These are phyloP conservation scores for Macrolepiota albuminosa DNA, from an alignment of 768 basidiomycete genomes.

Conservation along the genomic window DNA sequence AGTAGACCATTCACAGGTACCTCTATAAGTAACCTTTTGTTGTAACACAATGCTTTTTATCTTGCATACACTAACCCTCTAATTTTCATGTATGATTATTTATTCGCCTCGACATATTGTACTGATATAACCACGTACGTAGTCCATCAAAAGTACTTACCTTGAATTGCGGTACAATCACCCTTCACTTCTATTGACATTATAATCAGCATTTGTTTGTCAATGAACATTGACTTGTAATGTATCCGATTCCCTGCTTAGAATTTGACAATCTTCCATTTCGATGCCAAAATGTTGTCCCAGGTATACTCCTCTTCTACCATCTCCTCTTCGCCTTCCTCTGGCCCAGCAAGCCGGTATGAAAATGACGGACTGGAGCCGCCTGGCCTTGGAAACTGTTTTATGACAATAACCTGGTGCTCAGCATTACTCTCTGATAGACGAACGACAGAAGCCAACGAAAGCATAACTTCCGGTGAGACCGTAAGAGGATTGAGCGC, in stretches of 20 bases:
- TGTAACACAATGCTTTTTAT: neutral
- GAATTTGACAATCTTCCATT: constrained; percentile 18
- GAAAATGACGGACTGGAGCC: constrained; percentile 18
- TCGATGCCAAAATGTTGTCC: constrained; percentile 15
- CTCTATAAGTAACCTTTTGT: constrained; percentile 20
- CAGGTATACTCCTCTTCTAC: constrained; percentile 19
- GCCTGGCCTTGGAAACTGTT: constrained; percentile 15
- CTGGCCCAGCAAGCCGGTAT: constrained; percentile 11
- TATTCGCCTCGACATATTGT: neutral
- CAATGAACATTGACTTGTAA: no score
- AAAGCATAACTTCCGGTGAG: constrained; percentile 54
- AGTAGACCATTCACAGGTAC: constrained; percentile 59
- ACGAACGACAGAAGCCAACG: constrained; percentile 35
- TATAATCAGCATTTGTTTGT: neutral
- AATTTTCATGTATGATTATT: constrained; percentile 10
- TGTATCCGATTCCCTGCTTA: neutral
- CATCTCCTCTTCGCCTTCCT: constrained; percentile 15
- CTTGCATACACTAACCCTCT: neutral
- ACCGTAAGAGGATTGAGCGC: constrained; percentile 54
- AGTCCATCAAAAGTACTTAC: neutral
- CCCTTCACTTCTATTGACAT: neutral
- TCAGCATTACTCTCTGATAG: constrained; percentile 6
- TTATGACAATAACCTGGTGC: constrained; percentile 7
- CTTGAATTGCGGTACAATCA: neutral
- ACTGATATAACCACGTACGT: constrained; percentile 4